Evolutionary conservation across 495 filamentous ascomycete genomes (phyloP).

Genomic region (Lepraria neglecta): DNA sequence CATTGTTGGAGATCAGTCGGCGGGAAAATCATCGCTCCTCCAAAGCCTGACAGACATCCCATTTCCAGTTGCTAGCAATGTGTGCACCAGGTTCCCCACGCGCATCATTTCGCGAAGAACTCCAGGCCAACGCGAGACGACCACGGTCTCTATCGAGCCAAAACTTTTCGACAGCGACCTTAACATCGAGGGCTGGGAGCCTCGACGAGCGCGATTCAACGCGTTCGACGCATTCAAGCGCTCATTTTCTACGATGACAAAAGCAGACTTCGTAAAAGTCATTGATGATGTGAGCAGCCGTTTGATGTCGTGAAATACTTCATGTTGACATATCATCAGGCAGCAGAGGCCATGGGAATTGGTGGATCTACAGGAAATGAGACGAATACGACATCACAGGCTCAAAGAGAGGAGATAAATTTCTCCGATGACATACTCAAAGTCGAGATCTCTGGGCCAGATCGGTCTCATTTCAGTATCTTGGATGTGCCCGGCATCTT

Average conservation of each 20-base stretch:
- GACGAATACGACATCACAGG: conserved; percentile 4
- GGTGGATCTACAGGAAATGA: not conserved
- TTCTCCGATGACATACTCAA: conserved; percentile 46
- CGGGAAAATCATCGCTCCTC: conserved; percentile 36
- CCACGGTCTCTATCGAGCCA: conserved; percentile 12
- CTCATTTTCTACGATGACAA: conserved; percentile 27
- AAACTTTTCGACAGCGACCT: not conserved
- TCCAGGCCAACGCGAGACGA: conserved; percentile 23
- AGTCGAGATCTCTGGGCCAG: conserved; percentile 46
- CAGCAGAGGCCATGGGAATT: not conserved
- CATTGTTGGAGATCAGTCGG: conserved; percentile 9
- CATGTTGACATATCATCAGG: not conserved
- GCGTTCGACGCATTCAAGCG: conserved; percentile 26
- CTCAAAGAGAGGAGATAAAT: conserved; percentile 21
- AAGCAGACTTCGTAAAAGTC: conserved; percentile 32
- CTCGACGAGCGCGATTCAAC: too few relatives aligned
- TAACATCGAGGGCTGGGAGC: conserved; percentile 17
- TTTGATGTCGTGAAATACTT: not conserved
- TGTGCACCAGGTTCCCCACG: conserved; percentile 45
- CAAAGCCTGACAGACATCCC: conserved; percentile 38
- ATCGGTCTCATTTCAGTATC: conserved; percentile 44
- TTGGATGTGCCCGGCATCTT: conserved; percentile 52
- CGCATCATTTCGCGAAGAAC: conserved; percentile 42
- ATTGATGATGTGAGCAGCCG: conserved; percentile 32
- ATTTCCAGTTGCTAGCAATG: conserved; percentile 31